A percentile compares a stretch with the other conserved stretches of the same genome.
These are phyloP conservation scores for Yamadazyma epiphylla DNA, from an alignment of 1,139 yeast species.

Conservation along the genomic window DNA sequence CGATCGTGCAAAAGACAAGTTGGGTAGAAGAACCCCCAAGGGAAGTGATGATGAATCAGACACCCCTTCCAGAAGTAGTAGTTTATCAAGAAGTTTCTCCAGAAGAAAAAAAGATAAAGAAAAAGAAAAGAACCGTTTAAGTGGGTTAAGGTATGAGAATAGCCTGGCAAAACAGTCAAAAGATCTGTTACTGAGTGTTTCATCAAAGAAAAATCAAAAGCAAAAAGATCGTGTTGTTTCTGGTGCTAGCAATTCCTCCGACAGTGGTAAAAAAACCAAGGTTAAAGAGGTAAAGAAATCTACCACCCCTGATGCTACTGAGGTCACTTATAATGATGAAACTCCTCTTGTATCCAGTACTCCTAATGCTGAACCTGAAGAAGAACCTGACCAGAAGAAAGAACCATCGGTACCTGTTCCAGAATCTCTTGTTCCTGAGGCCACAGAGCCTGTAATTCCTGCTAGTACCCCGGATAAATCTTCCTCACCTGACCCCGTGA, in stretches of 20 bases:
- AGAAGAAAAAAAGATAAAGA: conserved; percentile 7
- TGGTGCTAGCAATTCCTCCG: not conserved
- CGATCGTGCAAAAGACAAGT: conserved; percentile 9
- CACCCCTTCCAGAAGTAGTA: conserved; percentile 7
- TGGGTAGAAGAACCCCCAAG: conserved; percentile 4
- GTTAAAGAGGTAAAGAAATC: not conserved
- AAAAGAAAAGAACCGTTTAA: conserved; percentile 12
- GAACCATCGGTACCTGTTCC: not conserved
- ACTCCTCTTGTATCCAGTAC: not conserved
- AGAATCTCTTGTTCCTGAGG: conserved; percentile 1
- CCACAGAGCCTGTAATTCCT: not conserved
- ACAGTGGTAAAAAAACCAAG: not conserved
- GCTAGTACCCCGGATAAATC: not conserved
- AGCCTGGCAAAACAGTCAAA: conserved; percentile 6
- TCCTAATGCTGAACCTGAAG: not conserved
- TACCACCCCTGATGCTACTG: not conserved
- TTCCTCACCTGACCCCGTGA: not conserved
- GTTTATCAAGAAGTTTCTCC: conserved; percentile 7
- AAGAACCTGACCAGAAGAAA: not conserved
- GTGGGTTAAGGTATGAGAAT: conserved; percentile 12
- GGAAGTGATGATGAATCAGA: conserved; percentile 7
- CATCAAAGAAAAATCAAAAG: conserved; percentile 1
- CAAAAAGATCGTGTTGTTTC: not conserved
- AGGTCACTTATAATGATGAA: not conserved
- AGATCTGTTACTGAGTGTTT: conserved; percentile 7